Conservation (phyloP, 2,329 filamentous ascomycete genomes). For the Talaromyces piceae region DNA sequence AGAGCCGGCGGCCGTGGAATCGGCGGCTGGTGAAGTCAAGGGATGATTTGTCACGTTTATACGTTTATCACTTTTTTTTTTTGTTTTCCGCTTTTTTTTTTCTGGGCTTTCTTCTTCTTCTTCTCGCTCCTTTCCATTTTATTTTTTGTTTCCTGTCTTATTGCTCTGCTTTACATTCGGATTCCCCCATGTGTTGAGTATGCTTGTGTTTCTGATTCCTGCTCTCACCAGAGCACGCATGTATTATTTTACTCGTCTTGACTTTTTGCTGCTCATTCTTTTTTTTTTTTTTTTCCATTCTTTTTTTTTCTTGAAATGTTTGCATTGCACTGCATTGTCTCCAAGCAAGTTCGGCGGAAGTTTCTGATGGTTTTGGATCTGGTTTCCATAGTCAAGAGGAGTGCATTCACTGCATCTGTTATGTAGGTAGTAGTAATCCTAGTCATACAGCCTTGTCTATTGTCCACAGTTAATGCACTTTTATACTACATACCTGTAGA, state of each 20-base stretch:
- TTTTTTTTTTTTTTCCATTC: not conserved
- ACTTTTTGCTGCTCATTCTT: not conserved
- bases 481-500: too few relatives aligned
- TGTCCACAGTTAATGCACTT: too few relatives aligned
- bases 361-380: not conserved
- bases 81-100: not conserved
- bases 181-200: conserved; percentile 11
- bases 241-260: too few relatives aligned
- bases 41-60: too few relatives aligned
- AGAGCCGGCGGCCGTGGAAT: conserved; percentile 6
- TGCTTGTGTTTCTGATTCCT: not conserved
- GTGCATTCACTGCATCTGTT: not conserved
- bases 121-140: not conserved
- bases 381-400: not conserved
- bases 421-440: not conserved
- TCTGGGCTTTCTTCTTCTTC: not conserved
- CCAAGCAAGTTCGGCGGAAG: not conserved
- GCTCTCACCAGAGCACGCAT: not conserved
- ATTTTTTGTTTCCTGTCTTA: not conserved
- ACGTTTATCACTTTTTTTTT: not conserved
- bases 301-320: not conserved
- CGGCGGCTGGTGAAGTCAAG: not conserved
- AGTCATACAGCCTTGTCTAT: not conserved
- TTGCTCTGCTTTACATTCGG: conserved; percentile 3
- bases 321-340: not conserved